Base-by-base conservation (phyloP, 495 filamentous ascomycete genomes). In the Penicillium herquei region DNA sequence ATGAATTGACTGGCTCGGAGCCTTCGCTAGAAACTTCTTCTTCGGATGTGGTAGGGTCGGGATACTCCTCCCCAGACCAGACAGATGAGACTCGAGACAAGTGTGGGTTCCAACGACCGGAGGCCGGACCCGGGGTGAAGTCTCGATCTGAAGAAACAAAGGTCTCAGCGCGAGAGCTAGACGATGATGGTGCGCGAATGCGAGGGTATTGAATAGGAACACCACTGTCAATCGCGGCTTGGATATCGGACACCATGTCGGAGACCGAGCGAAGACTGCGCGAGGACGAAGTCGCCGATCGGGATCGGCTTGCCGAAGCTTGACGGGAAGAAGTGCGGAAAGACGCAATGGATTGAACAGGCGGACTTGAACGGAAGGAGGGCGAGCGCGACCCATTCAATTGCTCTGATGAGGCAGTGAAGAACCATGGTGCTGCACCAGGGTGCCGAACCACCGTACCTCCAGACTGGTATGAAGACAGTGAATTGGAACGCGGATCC, bases 31-130 rank as follows among this genome's bases (percentile, higher is more conserved):
- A 52, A 1, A 16, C 12, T 3, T 51, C 40, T 5, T 39, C 56
- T n/a, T 52, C 49, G 3, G 35, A 42, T 26, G 21, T 26, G 10
- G 12, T 12, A 34, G 39, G 43, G 21, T 57, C 56, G 4, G 52
- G 7, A 10, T 55, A 33, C 14, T 63, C 65, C 51, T 78, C 77
- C n/a, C 69, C 71, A 3, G 75, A 78, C 71, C 83, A 83, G 53
- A 86, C 83, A 17, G 88, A 90, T 49, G 81, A 79, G 31, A 91
- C 86, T 14, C 87, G 86, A 16, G 88, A 90, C 11, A 92, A 77
- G 65, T 88, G 85, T 61, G 87, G 85, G 67, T 87, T 89, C 82
- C 87, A 88, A 72, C 82, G 82, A 50, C 73, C 71, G 7, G 71
- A 71, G 14, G 69, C 66, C 17, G 67, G 67, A 40, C 78, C 77